These are phyloP conservation scores for Penicillium fimorum DNA, from an alignment of 495 filamentous ascomycete genomes.

Conservation along the genomic window DNA sequence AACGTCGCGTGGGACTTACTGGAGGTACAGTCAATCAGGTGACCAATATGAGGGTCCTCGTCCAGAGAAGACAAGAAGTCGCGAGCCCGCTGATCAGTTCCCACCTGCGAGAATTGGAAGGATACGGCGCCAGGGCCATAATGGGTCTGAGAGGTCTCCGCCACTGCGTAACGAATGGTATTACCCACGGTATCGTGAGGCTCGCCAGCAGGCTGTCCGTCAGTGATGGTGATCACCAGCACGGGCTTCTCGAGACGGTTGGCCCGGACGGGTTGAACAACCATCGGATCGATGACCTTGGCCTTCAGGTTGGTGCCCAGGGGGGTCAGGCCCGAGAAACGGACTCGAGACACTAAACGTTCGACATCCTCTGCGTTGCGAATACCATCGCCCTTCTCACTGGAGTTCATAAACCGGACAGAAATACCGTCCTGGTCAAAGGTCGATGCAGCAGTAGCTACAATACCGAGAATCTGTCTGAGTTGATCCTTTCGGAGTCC, in stretches of 20 bases:
- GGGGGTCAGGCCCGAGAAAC: constrained; percentile 68
- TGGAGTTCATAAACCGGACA: constrained; percentile 69
- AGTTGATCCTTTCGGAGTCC: constrained; percentile 67
- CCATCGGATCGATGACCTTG: constrained; percentile 62
- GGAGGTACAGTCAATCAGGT: constrained; percentile 68
- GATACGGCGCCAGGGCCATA: constrained; percentile 55
- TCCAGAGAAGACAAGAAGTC: constrained; percentile 64
- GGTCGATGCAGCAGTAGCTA: constrained; percentile 62
- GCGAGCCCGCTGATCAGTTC: constrained; percentile 63
- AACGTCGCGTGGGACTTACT: constrained; percentile 50
- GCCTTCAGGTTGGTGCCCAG: constrained; percentile 60
- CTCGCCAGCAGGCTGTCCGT: constrained; percentile 63
- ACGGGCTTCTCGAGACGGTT: constrained; percentile 61
- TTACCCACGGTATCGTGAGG: constrained; percentile 48
- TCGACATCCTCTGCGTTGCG: constrained; percentile 57
- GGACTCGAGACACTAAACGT: constrained; percentile 52
- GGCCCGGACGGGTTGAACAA: constrained; percentile 50
- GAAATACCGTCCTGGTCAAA: constrained; percentile 71
- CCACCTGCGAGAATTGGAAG: constrained; percentile 75
- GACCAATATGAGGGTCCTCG: constrained; percentile 60
- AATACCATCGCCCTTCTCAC: constrained; percentile 51
- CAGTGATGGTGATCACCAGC: constrained; percentile 69
- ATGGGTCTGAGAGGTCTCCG: constrained; percentile 43
- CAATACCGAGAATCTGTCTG: constrained; percentile 58
- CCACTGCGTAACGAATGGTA: constrained; percentile 48